Conservation (phyloP, 768 basidiomycete genomes). For the Suillus weaverae region DNA sequence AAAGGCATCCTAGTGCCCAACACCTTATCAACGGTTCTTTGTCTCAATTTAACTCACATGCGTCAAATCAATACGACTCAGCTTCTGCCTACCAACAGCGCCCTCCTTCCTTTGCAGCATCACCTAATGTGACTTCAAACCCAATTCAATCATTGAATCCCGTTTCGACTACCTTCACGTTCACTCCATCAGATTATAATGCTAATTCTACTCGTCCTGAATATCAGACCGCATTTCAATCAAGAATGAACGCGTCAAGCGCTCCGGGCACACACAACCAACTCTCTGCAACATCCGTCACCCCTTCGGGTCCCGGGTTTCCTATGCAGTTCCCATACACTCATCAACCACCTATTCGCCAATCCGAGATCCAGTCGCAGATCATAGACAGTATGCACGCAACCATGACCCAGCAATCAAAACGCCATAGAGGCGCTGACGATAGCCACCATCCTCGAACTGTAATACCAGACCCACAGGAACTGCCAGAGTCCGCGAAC, state of each 20-base stretch:
- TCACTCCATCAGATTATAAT: conserved; percentile 10
- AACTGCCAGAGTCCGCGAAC: conserved; percentile 15
- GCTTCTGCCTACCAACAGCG: conserved; percentile 10
- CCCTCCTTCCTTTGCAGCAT: conserved; percentile 12
- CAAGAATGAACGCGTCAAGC: background rate
- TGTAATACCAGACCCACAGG: conserved; percentile 18
- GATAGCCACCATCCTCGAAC: conserved; percentile 18
- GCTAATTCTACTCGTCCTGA: conserved; percentile 15
- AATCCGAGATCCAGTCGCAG: conserved; percentile 30
- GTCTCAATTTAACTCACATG: conserved; percentile 14
- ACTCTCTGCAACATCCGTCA: background rate
- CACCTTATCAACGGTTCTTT: conserved; percentile 5
- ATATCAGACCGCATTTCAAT: conserved; percentile 17
- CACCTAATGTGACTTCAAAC: conserved; percentile 12
- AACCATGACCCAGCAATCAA: conserved; percentile 10
- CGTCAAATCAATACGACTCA: conserved; percentile 14
- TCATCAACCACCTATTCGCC: conserved; percentile 28
- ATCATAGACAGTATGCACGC: conserved; percentile 18
- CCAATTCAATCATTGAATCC: conserved; percentile 11
- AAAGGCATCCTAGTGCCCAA: conserved; percentile 9
- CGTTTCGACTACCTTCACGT: conserved; percentile 17
- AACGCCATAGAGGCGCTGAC: conserved; percentile 21
- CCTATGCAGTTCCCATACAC: conserved; percentile 34
- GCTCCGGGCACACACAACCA: background rate
- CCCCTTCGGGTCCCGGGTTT: background rate